These are phyloP conservation scores for Stipa capillata DNA, from an alignment of 176 grass and related monocot genomes.

Conservation along the genomic window DNA sequence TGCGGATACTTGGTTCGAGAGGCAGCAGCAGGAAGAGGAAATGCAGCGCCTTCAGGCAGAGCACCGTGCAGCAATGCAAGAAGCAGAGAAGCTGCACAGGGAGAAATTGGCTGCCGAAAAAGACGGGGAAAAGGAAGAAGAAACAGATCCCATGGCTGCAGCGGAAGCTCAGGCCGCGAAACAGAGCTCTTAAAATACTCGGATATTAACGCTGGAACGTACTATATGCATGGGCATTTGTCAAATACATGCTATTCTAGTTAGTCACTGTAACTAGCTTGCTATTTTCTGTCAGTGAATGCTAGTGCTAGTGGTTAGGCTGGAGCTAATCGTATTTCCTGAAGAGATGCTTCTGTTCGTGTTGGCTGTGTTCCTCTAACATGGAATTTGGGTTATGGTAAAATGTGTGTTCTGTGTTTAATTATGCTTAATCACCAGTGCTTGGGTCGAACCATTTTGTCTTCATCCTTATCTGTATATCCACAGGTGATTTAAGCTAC, in stretches of 20 bases:
- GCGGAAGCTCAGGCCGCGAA: constrained; percentile 55
- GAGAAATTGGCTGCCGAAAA: constrained; percentile 62
- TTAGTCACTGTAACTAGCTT: not conserved
- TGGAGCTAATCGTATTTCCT: not conserved
- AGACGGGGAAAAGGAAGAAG: constrained; percentile 92
- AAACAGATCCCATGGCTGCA: constrained; percentile 73
- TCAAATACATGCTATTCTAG: not conserved
- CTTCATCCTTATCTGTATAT: too few species aligned
- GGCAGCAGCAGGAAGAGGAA: constrained; percentile 99
- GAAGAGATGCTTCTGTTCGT: not conserved
- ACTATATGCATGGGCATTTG: not conserved
- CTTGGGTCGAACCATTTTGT: not conserved
- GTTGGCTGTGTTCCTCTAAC: not conserved
- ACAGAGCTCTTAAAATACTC: constrained; percentile 20
- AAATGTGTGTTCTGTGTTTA: not conserved
- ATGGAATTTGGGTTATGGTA: not conserved
- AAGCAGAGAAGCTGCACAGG: constrained; percentile 80
- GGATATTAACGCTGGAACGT: not conserved
- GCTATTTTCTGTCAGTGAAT: not conserved
- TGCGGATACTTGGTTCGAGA: constrained; percentile 98
- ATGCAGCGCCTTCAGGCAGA: constrained; percentile 80
- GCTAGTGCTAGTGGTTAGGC: not conserved
- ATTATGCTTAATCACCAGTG: not conserved
- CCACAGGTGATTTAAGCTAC: too few species aligned
- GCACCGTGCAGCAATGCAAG: constrained; percentile 81